Percentiles rank a stretch among this genome's conserved stretches.
These are phyloP conservation scores for Parvularia atlantis DNA, from an alignment of 78 protist species.

Conservation along the genomic window DNA sequence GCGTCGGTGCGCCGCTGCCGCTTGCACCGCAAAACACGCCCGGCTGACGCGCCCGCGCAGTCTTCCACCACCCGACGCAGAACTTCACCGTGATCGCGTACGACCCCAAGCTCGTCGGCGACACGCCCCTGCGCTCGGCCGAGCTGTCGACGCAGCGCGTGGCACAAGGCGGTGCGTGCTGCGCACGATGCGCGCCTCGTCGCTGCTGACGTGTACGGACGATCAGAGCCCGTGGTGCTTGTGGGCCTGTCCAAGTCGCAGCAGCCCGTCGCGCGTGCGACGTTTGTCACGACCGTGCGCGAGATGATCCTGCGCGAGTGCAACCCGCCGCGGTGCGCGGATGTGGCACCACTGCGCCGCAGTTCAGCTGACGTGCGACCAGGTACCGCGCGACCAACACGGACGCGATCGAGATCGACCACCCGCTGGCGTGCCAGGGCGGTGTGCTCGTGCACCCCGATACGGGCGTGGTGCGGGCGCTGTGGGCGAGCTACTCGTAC, in stretches of 20 bases:
- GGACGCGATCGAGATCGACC: constrained; percentile 19
- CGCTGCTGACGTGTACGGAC: too few relatives aligned
- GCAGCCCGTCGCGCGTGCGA: too few relatives aligned
- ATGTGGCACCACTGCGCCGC: too few relatives aligned
- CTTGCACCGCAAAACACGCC: too few relatives aligned
- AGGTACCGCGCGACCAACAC: constrained; percentile 29
- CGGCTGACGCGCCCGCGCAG: neutral
- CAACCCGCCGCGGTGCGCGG: constrained; percentile 29
- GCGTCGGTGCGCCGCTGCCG: too few relatives aligned
- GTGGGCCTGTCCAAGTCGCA: constrained; percentile 14
- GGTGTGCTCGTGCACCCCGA: constrained; percentile 11
- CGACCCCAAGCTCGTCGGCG: constrained; percentile 20
- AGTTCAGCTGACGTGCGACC: too few relatives aligned
- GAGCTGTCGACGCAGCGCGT: neutral
- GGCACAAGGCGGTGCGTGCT: neutral
- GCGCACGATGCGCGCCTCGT: neutral
- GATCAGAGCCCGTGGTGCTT: too few relatives aligned
- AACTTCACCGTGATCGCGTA: constrained; percentile 25
- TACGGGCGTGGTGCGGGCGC: constrained; percentile 4
- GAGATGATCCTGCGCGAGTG: neutral
- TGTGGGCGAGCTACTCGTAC: constrained; percentile 12
- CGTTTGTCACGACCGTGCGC: too few relatives aligned
- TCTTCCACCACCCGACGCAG: constrained; percentile 36
- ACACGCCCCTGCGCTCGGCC: neutral
- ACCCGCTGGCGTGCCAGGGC: neutral